phyloP scores from a whole-genome alignment of 2,329 filamentous ascomycete species.

The Nannizzia gypsea region DNA sequence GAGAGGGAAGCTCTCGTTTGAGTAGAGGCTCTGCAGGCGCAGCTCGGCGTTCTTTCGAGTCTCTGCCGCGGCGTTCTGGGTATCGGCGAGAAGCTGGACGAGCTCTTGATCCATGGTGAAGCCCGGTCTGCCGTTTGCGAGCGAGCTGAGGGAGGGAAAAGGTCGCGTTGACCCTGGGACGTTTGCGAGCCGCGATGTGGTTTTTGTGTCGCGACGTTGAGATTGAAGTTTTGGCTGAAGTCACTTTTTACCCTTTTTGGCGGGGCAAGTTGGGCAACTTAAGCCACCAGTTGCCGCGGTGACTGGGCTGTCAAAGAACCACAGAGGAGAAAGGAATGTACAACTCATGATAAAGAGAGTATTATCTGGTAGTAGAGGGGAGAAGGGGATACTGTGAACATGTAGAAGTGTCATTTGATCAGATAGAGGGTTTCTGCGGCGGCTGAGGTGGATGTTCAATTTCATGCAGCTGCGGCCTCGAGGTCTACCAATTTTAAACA shows the following conservation, averaged over 20 bases:
- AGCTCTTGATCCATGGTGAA: constrained; percentile 79
- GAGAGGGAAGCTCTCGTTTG: constrained; percentile 59
- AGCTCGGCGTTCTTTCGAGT: constrained; percentile 78
- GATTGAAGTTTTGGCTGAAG: neutral
- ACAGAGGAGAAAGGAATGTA: neutral
- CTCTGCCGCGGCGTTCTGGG: constrained; percentile 62
- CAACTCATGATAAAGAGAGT: neutral
- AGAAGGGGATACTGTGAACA: too few species aligned
- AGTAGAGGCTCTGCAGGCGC: constrained; percentile 60
- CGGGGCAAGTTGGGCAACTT: neutral
- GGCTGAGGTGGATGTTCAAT: too few species aligned
- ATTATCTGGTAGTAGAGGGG: too few species aligned
- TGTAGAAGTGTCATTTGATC: too few species aligned
- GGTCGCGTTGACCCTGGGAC: neutral
- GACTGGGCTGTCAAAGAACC: neutral
- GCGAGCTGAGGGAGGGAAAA: neutral
- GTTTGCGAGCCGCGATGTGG: neutral
- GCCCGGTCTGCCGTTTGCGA: neutral
- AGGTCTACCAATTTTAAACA: too few species aligned
- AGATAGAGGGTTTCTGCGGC: too few species aligned
- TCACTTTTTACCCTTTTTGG: neutral
- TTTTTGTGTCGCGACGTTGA: neutral
- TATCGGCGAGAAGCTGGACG: constrained; percentile 74
- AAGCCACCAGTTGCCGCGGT: too few species aligned
- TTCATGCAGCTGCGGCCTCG: too few species aligned